These are phyloP conservation scores for Passiflora organensis DNA, from an alignment of 345 rosid species.

Conservation along the genomic window DNA sequence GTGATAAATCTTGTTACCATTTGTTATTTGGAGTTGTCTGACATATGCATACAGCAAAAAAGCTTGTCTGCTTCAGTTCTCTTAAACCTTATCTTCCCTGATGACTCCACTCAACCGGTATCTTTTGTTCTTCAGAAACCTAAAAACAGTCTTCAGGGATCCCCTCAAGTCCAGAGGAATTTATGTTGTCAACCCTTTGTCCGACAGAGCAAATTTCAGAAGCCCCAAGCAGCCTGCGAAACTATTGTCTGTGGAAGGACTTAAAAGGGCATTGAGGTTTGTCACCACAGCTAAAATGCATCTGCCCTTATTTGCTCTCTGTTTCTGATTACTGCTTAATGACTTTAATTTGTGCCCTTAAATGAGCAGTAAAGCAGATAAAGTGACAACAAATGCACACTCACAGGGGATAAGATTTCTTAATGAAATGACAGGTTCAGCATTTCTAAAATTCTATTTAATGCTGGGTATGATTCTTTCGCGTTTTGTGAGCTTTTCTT, in stretches of 20 bases:
- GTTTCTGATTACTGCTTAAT: background rate
- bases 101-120: background rate
- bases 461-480: background rate
- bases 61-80: background rate
- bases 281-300: conserved; percentile 5
- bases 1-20: conserved; percentile 22
- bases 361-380: conserved; percentile 63
- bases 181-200: conserved; percentile 56
- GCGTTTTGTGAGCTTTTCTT: conserved; percentile 1
- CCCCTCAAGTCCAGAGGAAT: conserved; percentile 52
- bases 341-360: conserved; percentile 7
- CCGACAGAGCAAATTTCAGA: conserved; percentile 36
- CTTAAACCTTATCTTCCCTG: background rate
- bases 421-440: conserved; percentile 65
- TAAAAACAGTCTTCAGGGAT: conserved; percentile 54
- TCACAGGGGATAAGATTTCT: conserved; percentile 94
- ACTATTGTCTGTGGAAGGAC: conserved; percentile 72
- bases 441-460: background rate
- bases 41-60: background rate
- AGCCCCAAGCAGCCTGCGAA: conserved; percentile 48
- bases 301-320: conserved; percentile 1
- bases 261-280: conserved; percentile 73
- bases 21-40: background rate
- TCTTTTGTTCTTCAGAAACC: conserved; percentile 41
- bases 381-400: conserved; percentile 74